Percentiles rank a stretch among this genome's conserved stretches.
phyloP scores from a whole-genome alignment of 768 basidiomycete species.

The Pleurotus salmoneostramineus region DNA sequence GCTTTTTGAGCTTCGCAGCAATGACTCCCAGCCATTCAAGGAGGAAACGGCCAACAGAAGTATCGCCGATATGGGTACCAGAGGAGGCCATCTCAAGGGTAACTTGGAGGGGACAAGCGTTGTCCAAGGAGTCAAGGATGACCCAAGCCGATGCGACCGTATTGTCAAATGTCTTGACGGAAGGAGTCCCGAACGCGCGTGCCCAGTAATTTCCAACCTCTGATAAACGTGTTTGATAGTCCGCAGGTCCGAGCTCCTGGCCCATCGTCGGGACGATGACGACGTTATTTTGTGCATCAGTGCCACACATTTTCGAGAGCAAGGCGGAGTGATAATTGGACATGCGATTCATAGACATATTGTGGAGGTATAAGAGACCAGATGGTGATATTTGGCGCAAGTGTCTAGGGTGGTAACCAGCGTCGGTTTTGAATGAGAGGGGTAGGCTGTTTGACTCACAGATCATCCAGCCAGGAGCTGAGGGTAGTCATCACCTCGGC shows the following conservation, averaged over 20 bases:
- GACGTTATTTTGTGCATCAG: constrained; percentile 39
- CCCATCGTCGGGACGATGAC: constrained; percentile 48
- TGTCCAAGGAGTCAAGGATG: constrained; percentile 1
- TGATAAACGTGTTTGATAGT: background rate
- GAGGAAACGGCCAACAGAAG: background rate
- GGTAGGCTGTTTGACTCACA: constrained; percentile 14
- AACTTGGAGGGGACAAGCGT: background rate
- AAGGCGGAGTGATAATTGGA: constrained; percentile 41
- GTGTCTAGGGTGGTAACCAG: constrained; percentile 14
- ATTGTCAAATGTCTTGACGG: background rate
- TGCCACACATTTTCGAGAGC: constrained; percentile 45
- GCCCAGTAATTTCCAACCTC: constrained; percentile 4
- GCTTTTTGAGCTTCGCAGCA: background rate
- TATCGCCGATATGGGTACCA: background rate
- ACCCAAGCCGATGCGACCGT: constrained; percentile 2
- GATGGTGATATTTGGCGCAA: constrained; percentile 17
- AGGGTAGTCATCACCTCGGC: background rate
- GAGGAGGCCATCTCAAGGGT: background rate
- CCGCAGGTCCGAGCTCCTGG: constrained; percentile 23
- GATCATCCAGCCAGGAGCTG: constrained; percentile 15
- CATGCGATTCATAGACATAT: constrained; percentile 31
- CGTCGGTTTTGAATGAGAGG: background rate
- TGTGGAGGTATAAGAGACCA: constrained; percentile 26
- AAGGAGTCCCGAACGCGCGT: background rate
- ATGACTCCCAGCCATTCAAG: background rate